phyloP scores from a whole-genome alignment of 371 early-diverging fungal species.

The Funneliformis caledonium region DNA sequence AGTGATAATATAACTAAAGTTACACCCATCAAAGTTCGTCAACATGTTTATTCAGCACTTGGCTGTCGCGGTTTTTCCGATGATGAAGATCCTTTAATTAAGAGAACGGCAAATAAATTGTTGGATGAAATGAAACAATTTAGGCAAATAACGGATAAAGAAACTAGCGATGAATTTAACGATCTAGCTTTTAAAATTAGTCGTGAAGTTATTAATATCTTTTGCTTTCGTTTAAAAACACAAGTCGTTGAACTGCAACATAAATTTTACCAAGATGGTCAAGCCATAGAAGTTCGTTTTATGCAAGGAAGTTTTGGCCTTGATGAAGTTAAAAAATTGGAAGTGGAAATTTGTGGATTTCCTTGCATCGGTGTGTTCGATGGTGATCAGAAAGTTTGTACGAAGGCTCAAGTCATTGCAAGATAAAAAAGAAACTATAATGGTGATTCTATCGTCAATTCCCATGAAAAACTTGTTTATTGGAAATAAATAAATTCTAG shows the following conservation, averaged over 20 bases:
- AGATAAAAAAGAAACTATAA: background rate
- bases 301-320: constrained; percentile 9
- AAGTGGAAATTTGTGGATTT: constrained; percentile 36
- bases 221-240: constrained; percentile 14
- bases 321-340: constrained; percentile 8
- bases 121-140: background rate
- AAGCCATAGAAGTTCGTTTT: background rate
- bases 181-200: background rate
- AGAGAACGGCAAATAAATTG: background rate
- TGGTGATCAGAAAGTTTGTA: background rate
- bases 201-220: background rate
- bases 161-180: background rate
- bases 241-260: background rate
- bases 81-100: constrained; percentile 22
- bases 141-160: constrained; percentile 12
- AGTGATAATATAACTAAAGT: constrained; percentile 6
- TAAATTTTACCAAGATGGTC: too few relatives aligned
- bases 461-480: too few relatives aligned
- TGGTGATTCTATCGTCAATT: too few relatives aligned
- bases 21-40: constrained; percentile 36
- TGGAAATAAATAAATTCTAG: too few relatives aligned
- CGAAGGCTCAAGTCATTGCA: constrained; percentile 26
- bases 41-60: constrained; percentile 24
- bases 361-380: background rate
- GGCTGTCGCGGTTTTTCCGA: constrained; percentile 12